phyloP scores from a whole-genome alignment of 1,284 basidiomycete species.

The Schizophyllum amplum region DNA sequence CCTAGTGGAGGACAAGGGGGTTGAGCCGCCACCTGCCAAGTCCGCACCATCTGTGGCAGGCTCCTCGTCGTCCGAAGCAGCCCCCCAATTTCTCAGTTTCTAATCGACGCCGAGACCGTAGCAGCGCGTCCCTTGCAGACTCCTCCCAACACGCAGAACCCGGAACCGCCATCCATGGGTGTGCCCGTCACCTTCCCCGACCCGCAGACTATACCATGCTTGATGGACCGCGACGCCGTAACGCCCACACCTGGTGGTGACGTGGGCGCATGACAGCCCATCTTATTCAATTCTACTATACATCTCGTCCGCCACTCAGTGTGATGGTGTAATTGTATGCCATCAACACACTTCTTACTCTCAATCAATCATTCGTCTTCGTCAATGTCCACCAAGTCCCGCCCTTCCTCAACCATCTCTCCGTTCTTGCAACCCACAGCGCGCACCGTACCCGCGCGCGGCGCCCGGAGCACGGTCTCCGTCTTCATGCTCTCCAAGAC shows the following conservation, averaged over 20 bases:
- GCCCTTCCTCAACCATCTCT: conserved; percentile 85
- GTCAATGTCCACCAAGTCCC: conserved; percentile 66
- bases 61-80: neutral
- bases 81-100: neutral
- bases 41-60: too few relatives aligned
- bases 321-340: neutral
- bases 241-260: conserved; percentile 2
- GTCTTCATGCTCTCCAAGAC: conserved; percentile 96
- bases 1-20: neutral
- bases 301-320: neutral
- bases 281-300: neutral
- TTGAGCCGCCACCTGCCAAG: too few relatives aligned
- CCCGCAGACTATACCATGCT: conserved; percentile 6
- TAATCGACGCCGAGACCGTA: neutral
- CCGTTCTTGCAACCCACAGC: conserved; percentile 72
- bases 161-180: neutral
- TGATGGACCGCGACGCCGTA: conserved; percentile 8
- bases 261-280: neutral
- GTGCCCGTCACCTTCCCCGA: conserved; percentile 3
- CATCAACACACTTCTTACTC: neutral
- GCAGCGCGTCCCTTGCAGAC: neutral
- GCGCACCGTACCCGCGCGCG: conserved; percentile 58
- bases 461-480: conserved; percentile 78
- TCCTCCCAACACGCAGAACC: neutral
- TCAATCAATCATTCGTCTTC: conserved; percentile 5